Base-by-base conservation (phyloP, 1,284 basidiomycete genomes). In the Xerocomus amazonicus region DNA sequence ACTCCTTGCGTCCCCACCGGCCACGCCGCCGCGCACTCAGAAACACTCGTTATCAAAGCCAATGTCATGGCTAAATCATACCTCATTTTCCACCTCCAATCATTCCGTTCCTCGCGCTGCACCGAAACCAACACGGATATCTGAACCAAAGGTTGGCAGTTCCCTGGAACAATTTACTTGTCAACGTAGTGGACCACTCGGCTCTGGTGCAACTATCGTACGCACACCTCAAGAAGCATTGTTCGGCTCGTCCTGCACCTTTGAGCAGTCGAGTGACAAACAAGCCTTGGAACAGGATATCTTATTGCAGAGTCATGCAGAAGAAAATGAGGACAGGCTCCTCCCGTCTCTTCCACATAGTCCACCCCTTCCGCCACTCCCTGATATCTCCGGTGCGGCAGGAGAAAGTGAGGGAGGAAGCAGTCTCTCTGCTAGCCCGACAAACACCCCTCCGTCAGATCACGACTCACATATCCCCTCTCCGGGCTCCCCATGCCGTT, bases 191-290 rank as follows among this genome's bases (percentile, higher is more conserved):
- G 80, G 80, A 5, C 62, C 70, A 2, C 74, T 89, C 10, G 87
- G 86, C 14, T 63, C 77, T 9, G 86, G 87, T 33, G 87, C 87
- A 12, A 81, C 73, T 3, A 34, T 90, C 19, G 87, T 90, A 31
- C 74, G 82, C 52, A 90, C 87, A 0, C 86, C 87, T 3, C 80
- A 84, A 53, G 87, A 90, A 45, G 87, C 87, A 29, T 70, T 90
- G 48, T 67, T 62, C 16, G 43, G 58, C 32, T 26, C 63, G 9
- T 17, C 28, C 16, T 34, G 31, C 14, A 12, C 32, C 13, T 48
- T 46, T 27, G 51, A 43, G 12, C 28, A 10, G 2, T 37, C 36
- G 14, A 34, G 9, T 29, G 56, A 62, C 31, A 59, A 57, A 37
- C 62, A 70, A 32, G 56, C 59, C 13, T 57, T 23, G 16, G 42